phyloP scores from a whole-genome alignment of 164 flowering plant genomes.

The Aristolochia contorta region DNA sequence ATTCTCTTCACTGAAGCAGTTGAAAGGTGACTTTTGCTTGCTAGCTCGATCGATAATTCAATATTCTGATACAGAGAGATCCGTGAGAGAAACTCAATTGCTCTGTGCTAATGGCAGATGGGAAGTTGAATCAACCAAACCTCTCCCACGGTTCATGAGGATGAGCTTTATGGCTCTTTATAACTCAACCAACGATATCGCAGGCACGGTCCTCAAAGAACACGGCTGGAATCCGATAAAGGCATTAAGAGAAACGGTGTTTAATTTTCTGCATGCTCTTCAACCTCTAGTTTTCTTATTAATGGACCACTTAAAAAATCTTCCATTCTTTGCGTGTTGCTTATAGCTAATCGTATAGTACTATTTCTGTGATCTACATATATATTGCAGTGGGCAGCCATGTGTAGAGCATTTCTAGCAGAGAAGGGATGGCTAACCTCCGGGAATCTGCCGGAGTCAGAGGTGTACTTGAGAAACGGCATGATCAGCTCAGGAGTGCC shows the following conservation, averaged over 20 bases:
- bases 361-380: no score
- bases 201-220: constrained; percentile 10
- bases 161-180: constrained; percentile 20
- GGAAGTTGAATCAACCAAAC: constrained; percentile 19
- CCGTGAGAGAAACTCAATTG: no score
- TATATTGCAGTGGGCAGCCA: neutral
- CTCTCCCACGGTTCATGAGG: constrained; percentile 31
- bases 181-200: constrained; percentile 23
- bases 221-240: constrained; percentile 36
- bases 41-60: no score
- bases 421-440: neutral
- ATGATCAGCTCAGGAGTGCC: neutral
- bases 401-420: neutral
- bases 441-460: neutral
- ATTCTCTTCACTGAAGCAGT: constrained; percentile 43
- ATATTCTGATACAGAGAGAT: no score
- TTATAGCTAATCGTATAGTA: no score
- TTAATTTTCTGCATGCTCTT: no score
- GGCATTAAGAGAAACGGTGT: constrained; percentile 26
- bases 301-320: no score
- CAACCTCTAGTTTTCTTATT: no score
- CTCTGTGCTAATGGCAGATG: constrained; percentile 18
- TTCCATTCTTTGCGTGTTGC: no score
- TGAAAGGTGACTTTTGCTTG: constrained; percentile 22
- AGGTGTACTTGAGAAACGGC: neutral